These are phyloP conservation scores for Tuber melanosporum DNA, from an alignment of 495 filamentous ascomycete genomes.

Conservation along the genomic window DNA sequence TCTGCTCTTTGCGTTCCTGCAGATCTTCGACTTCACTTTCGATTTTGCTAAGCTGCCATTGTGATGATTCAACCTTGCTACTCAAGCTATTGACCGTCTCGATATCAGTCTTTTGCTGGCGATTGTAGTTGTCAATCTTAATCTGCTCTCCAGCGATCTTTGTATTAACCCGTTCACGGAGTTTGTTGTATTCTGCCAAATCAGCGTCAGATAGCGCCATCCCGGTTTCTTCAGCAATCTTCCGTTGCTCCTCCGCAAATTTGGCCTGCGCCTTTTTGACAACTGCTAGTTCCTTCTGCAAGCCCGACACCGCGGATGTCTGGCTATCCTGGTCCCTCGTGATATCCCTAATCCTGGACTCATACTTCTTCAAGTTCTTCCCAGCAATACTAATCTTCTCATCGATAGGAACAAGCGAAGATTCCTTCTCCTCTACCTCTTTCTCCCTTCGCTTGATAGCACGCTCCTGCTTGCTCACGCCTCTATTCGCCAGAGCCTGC, in stretches of 20 bases:
- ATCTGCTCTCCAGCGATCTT: conserved; percentile 74
- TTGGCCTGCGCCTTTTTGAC: conserved; percentile 85
- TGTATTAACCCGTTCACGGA: conserved; percentile 79
- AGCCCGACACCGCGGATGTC: conserved; percentile 56
- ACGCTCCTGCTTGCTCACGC: conserved; percentile 74
- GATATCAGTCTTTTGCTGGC: conserved; percentile 81
- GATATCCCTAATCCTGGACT: conserved; percentile 61
- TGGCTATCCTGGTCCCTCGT: conserved; percentile 69
- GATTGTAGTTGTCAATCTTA: conserved; percentile 72
- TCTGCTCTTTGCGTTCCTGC: conserved; percentile 57
- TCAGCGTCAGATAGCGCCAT: conserved; percentile 78
- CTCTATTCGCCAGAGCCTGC: conserved; percentile 68
- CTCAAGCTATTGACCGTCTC: conserved; percentile 79
- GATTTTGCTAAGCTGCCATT: conserved; percentile 66
- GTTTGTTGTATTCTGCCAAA: conserved; percentile 78
- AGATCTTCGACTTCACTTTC: conserved; percentile 65
- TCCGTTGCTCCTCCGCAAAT: conserved; percentile 81
- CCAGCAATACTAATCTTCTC: conserved; percentile 84
- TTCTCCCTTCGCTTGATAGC: conserved; percentile 78
- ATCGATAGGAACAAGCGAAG: conserved; percentile 76
- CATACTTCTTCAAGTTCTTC: conserved; percentile 59
- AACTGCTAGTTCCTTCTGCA: conserved; percentile 69
- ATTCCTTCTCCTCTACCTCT: conserved; percentile 79
- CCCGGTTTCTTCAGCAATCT: conserved; percentile 74
- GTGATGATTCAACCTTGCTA: conserved; percentile 70